phyloP scores from a whole-genome alignment of 2,329 filamentous ascomycete species.

The Sclerotinia sclerotiorum region DNA sequence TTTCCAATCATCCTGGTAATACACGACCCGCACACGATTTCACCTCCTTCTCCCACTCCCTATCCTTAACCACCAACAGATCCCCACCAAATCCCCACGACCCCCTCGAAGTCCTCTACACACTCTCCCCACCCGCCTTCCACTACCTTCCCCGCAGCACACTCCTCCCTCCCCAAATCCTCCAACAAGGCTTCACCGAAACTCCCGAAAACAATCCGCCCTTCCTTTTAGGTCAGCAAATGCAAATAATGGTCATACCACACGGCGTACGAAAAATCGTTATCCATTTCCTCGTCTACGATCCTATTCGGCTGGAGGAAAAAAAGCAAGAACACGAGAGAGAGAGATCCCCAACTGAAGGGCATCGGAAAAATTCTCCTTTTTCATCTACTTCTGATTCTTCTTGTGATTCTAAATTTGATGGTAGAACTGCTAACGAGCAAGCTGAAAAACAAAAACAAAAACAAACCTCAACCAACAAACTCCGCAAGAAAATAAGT shows the following conservation, averaged over 20 bases:
- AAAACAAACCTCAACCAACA: not conserved
- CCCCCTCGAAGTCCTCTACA: constrained; percentile 29
- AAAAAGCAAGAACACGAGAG: not conserved
- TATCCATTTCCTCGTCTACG: constrained; percentile 20
- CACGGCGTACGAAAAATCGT: constrained; percentile 23
- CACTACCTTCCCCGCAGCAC: constrained; percentile 20
- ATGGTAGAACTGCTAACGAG: too few species aligned
- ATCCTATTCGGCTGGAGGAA: not conserved
- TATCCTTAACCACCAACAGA: not conserved
- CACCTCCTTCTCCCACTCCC: not conserved
- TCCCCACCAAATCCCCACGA: constrained; percentile 10
- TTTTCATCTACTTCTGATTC: not conserved
- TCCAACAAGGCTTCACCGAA: constrained; percentile 19
- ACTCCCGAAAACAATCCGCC: constrained; percentile 26
- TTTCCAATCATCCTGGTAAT: not conserved
- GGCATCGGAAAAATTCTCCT: not conserved
- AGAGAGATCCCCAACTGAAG: too few species aligned
- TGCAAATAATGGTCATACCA: constrained; percentile 27
- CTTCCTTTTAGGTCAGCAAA: constrained; percentile 28
- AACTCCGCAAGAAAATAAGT: not conserved
- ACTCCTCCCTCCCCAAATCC: constrained; percentile 17
- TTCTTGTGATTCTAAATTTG: too few species aligned
- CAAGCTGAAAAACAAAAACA: too few species aligned
- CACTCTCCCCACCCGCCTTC: constrained; percentile 26
- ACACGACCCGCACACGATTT: not conserved